Evolutionary conservation across 1,284 basidiomycete genomes (phyloP), one percentile per base, ranked within the genome.

Genomic region (Ceratobasidium theobromae): DNA sequence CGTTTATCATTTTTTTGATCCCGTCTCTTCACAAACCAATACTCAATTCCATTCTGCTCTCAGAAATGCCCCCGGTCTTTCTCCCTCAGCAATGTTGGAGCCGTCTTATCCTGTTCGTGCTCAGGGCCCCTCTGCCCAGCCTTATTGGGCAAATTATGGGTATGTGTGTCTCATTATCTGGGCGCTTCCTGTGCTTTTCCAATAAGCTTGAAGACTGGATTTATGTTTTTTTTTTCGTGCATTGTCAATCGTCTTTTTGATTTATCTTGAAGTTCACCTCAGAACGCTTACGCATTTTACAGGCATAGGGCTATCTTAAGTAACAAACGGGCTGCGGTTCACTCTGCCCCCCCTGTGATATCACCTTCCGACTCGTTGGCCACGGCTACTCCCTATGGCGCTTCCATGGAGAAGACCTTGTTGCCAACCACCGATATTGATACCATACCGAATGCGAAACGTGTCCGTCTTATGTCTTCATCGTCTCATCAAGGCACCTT

Each of bases 101-200:
- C 30, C 49, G 23, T 32, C 60, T 1, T 64, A 64, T 43, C 60
- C 60, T 27, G 30, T 16, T 51, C 60, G 49, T 40, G 38, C 33
- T 30, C 48, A 40, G 27, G 48, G 60, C 60, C 35, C 60, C 60
- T 48, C 46, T 64, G 60, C 60, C 48, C 60, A 64, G 60, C 60
- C 60, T n/a, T 64, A 41, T 64, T 64, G 60, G 60, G 60, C 60
- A 45, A 64, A 64, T 53, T 52, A 64, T 64, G 60, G 60, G 60
- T 64, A 64, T 49, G 60, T n/a, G n/a, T 64, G 60, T 51, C 60
- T 51, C n/a, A 38, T 51, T 60, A 52, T 49, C 48, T 52, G 18
- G 48, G 60, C 60, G 60, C 60, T 64, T 64, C 60, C 18, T 2
- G 12, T 43, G 48, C 55, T 53, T 64, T 64, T 52, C 18, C 60